These are phyloP conservation scores for Rubroboletus satanas DNA, from an alignment of 768 basidiomycete genomes.

Conservation along the genomic window DNA sequence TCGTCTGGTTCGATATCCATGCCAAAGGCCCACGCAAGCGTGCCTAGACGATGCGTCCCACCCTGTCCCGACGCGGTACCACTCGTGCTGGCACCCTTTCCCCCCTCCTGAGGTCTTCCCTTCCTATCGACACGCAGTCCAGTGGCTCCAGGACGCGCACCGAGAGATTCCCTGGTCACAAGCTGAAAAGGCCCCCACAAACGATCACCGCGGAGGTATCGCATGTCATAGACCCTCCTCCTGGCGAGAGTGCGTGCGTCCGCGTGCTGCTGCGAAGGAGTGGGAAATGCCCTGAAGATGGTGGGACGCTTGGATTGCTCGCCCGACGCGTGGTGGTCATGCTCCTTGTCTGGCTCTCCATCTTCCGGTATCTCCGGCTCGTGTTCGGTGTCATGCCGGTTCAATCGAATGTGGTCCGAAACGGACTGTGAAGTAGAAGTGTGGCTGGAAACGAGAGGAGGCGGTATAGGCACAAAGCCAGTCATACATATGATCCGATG, in stretches of 20 bases:
- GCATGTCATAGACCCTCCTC: conserved; percentile 32
- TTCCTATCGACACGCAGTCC: background rate
- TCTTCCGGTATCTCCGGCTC: background rate
- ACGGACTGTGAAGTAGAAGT: background rate
- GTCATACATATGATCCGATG: conserved; percentile 42
- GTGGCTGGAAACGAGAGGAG: conserved; percentile 4
- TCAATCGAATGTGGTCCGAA: background rate
- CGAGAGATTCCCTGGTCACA: conserved; percentile 12
- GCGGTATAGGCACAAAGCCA: conserved; percentile 37
- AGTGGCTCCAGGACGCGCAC: background rate
- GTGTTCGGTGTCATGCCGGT: background rate
- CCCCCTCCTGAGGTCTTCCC: background rate
- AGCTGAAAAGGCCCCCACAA: conserved; percentile 28
- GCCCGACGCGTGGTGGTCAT: background rate
- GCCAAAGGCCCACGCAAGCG: conserved; percentile 19
- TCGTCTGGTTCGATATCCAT: conserved; percentile 11
- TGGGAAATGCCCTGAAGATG: conserved; percentile 9
- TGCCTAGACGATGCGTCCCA: background rate
- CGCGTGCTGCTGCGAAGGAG: conserved; percentile 11
- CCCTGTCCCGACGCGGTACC: background rate
- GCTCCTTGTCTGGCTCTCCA: background rate
- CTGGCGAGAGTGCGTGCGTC: conserved; percentile 28
- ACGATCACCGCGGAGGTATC: conserved; percentile 26
- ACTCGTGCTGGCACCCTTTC: background rate
- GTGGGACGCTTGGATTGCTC: background rate